phyloP scores from a whole-genome alignment of 345 rosid genomes.

The Boechera divaricarpa region DNA sequence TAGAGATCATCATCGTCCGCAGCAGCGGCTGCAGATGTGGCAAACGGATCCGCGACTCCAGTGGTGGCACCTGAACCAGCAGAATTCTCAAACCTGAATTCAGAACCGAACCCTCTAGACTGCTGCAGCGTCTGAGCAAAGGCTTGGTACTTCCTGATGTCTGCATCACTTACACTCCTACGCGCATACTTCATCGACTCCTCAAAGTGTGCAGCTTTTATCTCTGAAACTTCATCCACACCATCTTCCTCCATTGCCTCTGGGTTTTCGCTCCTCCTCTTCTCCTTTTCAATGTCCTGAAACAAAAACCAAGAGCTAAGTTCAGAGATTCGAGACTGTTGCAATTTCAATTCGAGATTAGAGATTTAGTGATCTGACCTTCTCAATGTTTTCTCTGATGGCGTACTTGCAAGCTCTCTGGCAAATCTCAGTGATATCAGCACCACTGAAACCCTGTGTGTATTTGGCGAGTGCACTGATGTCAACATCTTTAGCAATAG shows the following conservation, averaged over 20 bases:
- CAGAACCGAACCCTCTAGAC: constrained; percentile 90
- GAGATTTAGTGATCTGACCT: constrained; percentile 43
- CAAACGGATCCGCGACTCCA: constrained; percentile 75
- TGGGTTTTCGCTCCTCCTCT: constrained; percentile 85
- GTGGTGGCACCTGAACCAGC: constrained; percentile 62
- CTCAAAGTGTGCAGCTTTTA: constrained; percentile 91
- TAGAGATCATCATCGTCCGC: constrained; percentile 90
- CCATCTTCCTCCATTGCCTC: constrained; percentile 99
- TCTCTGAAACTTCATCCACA: constrained; percentile 83
- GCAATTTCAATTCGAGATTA: neutral
- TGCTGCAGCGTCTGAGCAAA: constrained; percentile 98
- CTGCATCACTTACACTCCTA: constrained; percentile 96
- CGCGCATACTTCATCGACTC: constrained; percentile 97
- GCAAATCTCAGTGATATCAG: constrained; percentile 97
- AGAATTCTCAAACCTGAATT: constrained; percentile 74
- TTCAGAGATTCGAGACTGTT: neutral
- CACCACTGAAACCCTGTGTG: constrained; percentile 96
- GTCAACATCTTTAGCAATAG: constrained; percentile 89
- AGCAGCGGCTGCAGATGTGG: constrained; percentile 70
- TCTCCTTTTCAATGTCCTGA: constrained; percentile 96
- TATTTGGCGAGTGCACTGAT: constrained; percentile 91
- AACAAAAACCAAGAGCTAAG: constrained; percentile 22
- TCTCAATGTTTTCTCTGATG: constrained; percentile 94
- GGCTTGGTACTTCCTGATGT: constrained; percentile 92
- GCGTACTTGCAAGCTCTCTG: constrained; percentile 97